These are phyloP conservation scores for Theobroma cacao DNA, from an alignment of 345 rosid genomes.

Conservation along the genomic window DNA sequence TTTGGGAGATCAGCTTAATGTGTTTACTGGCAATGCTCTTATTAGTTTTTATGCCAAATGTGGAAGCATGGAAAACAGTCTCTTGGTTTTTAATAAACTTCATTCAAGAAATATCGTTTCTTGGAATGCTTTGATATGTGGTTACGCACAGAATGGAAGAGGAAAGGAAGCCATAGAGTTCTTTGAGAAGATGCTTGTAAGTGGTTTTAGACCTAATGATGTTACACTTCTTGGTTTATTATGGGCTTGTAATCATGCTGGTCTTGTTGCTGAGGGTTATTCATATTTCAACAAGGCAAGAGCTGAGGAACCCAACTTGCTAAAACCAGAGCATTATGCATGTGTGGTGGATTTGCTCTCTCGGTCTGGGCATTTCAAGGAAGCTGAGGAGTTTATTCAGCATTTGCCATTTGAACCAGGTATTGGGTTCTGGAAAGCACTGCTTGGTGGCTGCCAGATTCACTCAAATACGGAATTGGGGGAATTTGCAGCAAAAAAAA, in stretches of 20 bases:
- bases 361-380: constrained; percentile 57
- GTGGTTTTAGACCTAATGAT: constrained; percentile 50
- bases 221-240: constrained; percentile 67
- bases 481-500: constrained; percentile 48
- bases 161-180: constrained; percentile 61
- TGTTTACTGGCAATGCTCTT: constrained; percentile 58
- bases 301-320: constrained; percentile 29
- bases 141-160: constrained; percentile 76
- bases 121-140: constrained; percentile 79
- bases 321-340: constrained; percentile 70
- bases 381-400: constrained; percentile 52
- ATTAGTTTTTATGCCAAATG: constrained; percentile 81
- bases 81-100: constrained; percentile 46
- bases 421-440: constrained; percentile 85
- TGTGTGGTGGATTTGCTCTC: constrained; percentile 83
- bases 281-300: constrained; percentile 50
- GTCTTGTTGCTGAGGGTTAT: constrained; percentile 62
- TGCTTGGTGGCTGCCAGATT: constrained; percentile 81
- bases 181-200: constrained; percentile 43
- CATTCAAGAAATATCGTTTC: constrained; percentile 43
- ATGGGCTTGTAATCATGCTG: constrained; percentile 82
- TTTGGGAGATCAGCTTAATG: constrained; percentile 31
- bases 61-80: constrained; percentile 72
- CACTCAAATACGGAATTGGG: constrained; percentile 56
- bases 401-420: constrained; percentile 68